These are phyloP conservation scores for Cytospora chrysosperma DNA, from an alignment of 2,329 filamentous ascomycete genomes.

Conservation along the genomic window DNA sequence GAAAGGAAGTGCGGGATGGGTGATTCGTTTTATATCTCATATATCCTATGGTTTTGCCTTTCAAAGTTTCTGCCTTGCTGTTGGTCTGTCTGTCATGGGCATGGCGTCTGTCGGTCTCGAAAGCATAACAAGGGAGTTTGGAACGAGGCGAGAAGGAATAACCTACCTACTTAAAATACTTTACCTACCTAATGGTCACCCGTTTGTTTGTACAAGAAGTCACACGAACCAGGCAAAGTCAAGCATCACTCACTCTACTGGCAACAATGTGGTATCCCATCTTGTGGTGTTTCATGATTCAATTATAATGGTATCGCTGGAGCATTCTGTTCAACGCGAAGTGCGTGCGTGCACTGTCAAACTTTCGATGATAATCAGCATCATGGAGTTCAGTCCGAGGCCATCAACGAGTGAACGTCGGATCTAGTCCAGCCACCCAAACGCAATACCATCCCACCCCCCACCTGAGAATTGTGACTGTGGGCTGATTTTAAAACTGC, in stretches of 20 bases:
- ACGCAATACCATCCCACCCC: not conserved
- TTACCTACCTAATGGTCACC: not conserved
- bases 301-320: not conserved
- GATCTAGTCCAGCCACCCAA: not conserved
- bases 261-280: not conserved
- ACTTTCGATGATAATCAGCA: not conserved
- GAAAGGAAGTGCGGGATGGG: not conserved
- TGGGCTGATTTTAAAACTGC: not conserved
- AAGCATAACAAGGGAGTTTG: slow-evolving; percentile 8
- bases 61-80: not conserved
- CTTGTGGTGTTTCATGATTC: not conserved
- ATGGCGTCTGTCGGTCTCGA: slow-evolving; percentile 11
- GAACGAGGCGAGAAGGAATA: not conserved
- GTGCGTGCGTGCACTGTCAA: not conserved
- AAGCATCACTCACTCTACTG: not conserved
- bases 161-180: no score
- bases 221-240: not conserved
- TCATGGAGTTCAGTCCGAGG: not conserved
- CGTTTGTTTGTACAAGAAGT: not conserved
- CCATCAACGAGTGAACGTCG: not conserved
- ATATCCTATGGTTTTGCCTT: not conserved
- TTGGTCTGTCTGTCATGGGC: not conserved
- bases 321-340: no score
- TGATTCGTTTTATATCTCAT: not conserved
- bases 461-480: not conserved